A percentile compares a stretch with the other conserved stretches of the same genome.
These are phyloP conservation scores for Talaromyces sp. DNA, from an alignment of 2,329 filamentous ascomycete genomes.

Conservation along the genomic window DNA sequence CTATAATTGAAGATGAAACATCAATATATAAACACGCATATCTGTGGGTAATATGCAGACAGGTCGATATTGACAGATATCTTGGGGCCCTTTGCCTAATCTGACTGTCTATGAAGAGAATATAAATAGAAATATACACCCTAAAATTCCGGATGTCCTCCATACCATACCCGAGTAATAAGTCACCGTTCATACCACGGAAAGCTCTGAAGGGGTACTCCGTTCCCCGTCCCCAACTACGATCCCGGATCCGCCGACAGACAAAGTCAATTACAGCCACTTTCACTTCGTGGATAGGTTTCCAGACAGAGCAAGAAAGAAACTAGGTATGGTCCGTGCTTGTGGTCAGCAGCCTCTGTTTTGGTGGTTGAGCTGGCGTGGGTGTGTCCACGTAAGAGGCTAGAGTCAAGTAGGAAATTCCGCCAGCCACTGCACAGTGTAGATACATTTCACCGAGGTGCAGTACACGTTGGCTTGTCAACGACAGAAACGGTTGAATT, in stretches of 20 bases:
- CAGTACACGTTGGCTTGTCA: neutral
- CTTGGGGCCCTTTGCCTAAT: too few relatives aligned
- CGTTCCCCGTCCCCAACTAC: neutral
- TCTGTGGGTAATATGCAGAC: too few relatives aligned
- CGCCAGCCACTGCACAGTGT: neutral
- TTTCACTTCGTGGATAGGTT: too few relatives aligned
- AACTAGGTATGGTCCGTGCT: neutral
- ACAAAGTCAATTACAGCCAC: neutral
- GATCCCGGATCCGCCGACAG: neutral
- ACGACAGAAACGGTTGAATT: neutral
- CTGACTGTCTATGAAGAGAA: too few relatives aligned
- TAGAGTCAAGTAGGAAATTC: slow-evolving; percentile 12
- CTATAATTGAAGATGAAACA: too few relatives aligned
- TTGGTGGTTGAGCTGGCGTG: too few relatives aligned
- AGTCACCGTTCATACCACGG: neutral
- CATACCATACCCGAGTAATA: neutral
- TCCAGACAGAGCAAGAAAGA: neutral
- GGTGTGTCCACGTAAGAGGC: neutral
- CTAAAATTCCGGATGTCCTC: too few relatives aligned
- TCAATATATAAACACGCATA: too few relatives aligned
- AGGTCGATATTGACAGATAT: too few relatives aligned
- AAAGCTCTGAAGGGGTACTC: slow-evolving; percentile 1
- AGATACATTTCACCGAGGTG: neutral
- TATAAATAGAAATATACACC: neutral
- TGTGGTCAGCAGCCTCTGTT: too few relatives aligned